Percentiles rank a stretch among this genome's conserved stretches.
These are phyloP conservation scores for Boletus speciosus DNA, from an alignment of 768 basidiomycete species.

Conservation along the genomic window DNA sequence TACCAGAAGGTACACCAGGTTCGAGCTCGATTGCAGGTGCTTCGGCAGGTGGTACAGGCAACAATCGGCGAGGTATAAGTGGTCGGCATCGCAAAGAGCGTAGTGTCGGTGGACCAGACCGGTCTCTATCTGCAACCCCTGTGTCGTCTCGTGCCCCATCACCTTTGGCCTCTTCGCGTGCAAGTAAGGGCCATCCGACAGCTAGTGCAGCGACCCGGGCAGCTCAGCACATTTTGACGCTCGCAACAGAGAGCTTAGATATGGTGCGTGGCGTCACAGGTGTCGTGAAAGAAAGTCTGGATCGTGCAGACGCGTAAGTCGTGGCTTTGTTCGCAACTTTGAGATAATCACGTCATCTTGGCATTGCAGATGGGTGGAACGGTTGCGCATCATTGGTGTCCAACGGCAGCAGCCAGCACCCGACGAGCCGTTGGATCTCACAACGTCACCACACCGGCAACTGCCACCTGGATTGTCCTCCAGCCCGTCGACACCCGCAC, in stretches of 20 bases:
- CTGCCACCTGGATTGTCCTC: slow-evolving; percentile 31
- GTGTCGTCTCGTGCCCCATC: slow-evolving; percentile 35
- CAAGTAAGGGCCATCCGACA: slow-evolving; percentile 29
- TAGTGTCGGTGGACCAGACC: slow-evolving; percentile 34
- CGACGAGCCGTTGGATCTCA: slow-evolving; percentile 15
- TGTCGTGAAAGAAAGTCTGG: slow-evolving; percentile 83
- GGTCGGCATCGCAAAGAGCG: slow-evolving; percentile 37
- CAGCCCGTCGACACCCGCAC: slow-evolving; percentile 30
- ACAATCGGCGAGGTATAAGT: slow-evolving; percentile 14
- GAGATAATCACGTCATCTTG: slow-evolving; percentile 1
- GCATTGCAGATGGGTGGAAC: slow-evolving; percentile 70
- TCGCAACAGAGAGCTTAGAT: slow-evolving; percentile 89
- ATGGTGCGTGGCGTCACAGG: slow-evolving; percentile 89
- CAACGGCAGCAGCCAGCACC: slow-evolving; percentile 46
- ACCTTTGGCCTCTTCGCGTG: slow-evolving; percentile 27
- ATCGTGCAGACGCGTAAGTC: slow-evolving; percentile 79
- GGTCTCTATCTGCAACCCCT: slow-evolving; percentile 31
- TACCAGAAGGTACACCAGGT: slow-evolving; percentile 29
- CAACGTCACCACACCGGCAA: slow-evolving; percentile 9
- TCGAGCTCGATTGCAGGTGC: slow-evolving; percentile 38
- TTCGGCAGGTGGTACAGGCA: slow-evolving; percentile 21
- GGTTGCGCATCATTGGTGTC: slow-evolving; percentile 72
- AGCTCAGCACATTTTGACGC: slow-evolving; percentile 74
- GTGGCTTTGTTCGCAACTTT: not conserved
- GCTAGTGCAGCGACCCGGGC: slow-evolving; percentile 64